Conservation (phyloP, 2,329 filamentous ascomycete species). For the Xenoacremonium recifei region DNA sequence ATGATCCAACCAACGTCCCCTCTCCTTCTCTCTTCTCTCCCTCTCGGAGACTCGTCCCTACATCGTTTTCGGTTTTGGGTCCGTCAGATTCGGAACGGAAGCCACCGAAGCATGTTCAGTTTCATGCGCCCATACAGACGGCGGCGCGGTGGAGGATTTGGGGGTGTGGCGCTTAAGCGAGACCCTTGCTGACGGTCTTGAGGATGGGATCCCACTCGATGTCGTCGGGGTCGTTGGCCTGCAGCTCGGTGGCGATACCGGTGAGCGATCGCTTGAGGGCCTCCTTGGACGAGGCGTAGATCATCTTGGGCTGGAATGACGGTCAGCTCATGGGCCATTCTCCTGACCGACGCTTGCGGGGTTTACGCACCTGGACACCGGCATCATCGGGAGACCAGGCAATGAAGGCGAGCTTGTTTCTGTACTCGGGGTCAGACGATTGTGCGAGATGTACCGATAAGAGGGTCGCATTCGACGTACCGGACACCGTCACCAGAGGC, state of each 20-base stretch:
- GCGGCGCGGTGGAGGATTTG: constrained; percentile 11
- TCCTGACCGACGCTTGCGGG: constrained; percentile 66
- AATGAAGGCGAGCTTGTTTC: constrained; percentile 78
- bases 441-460: not conserved
- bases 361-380: constrained; percentile 64
- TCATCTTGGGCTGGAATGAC: constrained; percentile 71
- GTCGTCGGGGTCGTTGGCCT: constrained; percentile 82
- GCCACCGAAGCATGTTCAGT: constrained; percentile 27
- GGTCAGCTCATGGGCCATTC: constrained; percentile 9
- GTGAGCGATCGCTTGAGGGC: constrained; percentile 77
- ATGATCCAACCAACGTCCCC: too few relatives aligned
- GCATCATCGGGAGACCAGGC: constrained; percentile 82
- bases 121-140: constrained; percentile 21
- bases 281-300: constrained; percentile 87
- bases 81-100: constrained; percentile 19
- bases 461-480: constrained; percentile 37
- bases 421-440: constrained; percentile 32
- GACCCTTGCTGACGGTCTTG: constrained; percentile 63
- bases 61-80: constrained; percentile 24
- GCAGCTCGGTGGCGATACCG: constrained; percentile 72
- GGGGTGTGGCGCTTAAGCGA: constrained; percentile 39
- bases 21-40: constrained; percentile 14
- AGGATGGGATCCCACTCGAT: constrained; percentile 75
- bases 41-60: constrained; percentile 24
- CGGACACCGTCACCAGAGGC: constrained; percentile 70